These are phyloP conservation scores for Cercospora sp. DNA, from an alignment of 2,329 filamentous ascomycete genomes.

Conservation along the genomic window DNA sequence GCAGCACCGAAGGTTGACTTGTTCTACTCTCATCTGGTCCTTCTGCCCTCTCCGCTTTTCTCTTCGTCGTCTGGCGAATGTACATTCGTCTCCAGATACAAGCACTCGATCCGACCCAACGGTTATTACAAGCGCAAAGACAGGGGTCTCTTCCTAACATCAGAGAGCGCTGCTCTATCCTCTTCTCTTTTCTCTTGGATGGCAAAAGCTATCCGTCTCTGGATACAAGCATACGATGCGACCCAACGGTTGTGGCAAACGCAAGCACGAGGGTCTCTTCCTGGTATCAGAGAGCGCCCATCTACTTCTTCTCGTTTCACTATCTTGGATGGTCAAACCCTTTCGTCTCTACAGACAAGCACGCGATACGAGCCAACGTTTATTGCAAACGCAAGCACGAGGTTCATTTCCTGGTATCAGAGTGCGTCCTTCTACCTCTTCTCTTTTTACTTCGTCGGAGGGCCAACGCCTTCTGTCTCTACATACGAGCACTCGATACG, in stretches of 20 bases:
- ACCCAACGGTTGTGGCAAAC: not conserved
- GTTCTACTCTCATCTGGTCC: not conserved
- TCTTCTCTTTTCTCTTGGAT: not conserved
- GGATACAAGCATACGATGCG: not conserved
- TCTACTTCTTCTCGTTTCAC: not conserved
- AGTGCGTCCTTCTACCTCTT: too few species aligned
- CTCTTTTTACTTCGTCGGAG: too few species aligned
- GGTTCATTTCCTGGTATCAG: not conserved
- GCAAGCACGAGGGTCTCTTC: not conserved
- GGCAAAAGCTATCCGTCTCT: not conserved
- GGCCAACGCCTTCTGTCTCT: too few species aligned
- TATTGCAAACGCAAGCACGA: not conserved
- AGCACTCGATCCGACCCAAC: not conserved
- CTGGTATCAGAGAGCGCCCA: not conserved
- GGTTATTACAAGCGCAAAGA: not conserved
- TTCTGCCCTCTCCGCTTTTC: not conserved
- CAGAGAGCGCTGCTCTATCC: not conserved
- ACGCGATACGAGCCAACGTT: not conserved
- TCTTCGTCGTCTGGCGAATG: not conserved
- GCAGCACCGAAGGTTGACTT: not conserved
- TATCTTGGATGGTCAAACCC: not conserved
- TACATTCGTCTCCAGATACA: not conserved
- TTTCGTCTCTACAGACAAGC: not conserved
- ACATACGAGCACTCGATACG: too few species aligned
- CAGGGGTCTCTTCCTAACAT: not conserved